Percentiles rank a stretch among this genome's conserved stretches.
Conservation (phyloP, 768 basidiomycete species). For the Pleurotus cornucopiae region DNA sequence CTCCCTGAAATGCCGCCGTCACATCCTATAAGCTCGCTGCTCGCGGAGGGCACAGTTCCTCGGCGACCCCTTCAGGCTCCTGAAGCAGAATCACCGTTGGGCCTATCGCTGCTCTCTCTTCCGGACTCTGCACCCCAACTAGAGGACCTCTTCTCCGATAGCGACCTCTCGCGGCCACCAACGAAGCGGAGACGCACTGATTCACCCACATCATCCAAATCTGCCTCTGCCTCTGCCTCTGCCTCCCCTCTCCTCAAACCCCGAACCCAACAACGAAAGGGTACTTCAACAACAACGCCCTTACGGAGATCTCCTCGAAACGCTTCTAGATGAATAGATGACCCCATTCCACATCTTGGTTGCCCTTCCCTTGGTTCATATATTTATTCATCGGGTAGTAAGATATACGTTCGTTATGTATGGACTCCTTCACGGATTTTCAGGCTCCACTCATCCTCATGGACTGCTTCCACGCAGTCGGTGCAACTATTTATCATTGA, state of each 20-base stretch:
- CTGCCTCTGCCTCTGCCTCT: not conserved
- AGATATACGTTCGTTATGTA: not conserved
- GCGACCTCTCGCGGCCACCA: not conserved
- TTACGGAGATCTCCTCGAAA: constrained; percentile 6
- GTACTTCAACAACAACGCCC: not conserved
- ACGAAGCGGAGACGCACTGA: constrained; percentile 4
- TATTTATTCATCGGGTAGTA: not conserved
- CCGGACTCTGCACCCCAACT: constrained; percentile 1
- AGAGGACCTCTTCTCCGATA: constrained; percentile 3
- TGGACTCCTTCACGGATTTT: not conserved
- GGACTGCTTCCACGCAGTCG: too few species aligned
- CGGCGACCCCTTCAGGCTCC: not conserved
- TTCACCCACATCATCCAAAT: not conserved
- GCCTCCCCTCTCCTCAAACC: not conserved
- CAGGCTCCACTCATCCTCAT: not conserved
- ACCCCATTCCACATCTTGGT: not conserved
- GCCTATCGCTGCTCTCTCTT: constrained; percentile 5
- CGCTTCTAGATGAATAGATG: not conserved
- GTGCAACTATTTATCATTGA: too few species aligned
- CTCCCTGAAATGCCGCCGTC: not conserved
- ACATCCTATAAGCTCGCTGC: not conserved
- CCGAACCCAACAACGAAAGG: not conserved
- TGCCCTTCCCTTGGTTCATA: not conserved
- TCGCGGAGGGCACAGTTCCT: constrained; percentile 1
- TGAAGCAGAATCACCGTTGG: constrained; percentile 1